These are phyloP conservation scores for Stemphylium beticola DNA, from an alignment of 2,329 filamentous ascomycete species.

Conservation along the genomic window DNA sequence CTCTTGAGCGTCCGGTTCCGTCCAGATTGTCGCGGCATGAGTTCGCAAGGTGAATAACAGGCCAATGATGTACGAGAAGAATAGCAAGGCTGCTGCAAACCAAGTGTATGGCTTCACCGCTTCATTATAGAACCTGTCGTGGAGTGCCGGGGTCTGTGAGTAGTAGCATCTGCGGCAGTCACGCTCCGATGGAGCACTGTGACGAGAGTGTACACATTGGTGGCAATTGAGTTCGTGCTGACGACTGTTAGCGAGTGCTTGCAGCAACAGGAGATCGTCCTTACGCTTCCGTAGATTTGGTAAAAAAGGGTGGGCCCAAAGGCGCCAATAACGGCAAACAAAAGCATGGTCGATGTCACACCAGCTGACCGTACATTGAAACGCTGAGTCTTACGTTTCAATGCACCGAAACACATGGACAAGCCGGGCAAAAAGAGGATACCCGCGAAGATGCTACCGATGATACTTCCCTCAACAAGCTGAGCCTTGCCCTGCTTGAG, in stretches of 20 bases:
- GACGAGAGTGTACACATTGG: constrained; percentile 61
- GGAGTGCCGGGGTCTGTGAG: constrained; percentile 80
- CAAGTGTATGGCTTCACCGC: constrained; percentile 95
- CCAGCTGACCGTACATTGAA: constrained; percentile 97
- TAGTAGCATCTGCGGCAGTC: constrained; percentile 96
- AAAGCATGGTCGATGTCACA: constrained; percentile 95
- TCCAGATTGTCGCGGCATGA: constrained; percentile 97
- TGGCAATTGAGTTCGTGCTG: constrained; percentile 89
- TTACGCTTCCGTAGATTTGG: constrained; percentile 90
- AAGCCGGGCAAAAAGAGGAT: constrained; percentile 92
- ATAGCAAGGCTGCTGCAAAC: constrained; percentile 82
- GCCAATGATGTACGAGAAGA: constrained; percentile 91
- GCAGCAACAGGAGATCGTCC: background rate
- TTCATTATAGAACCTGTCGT: constrained; percentile 87
- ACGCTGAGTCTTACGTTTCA: constrained; percentile 96
- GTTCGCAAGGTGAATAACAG: constrained; percentile 95
- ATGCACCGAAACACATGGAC: constrained; percentile 98
- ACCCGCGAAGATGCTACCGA: constrained; percentile 97
- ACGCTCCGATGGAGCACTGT: constrained; percentile 57
- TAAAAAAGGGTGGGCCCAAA: constrained; percentile 98
- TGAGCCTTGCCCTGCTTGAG: constrained; percentile 89
- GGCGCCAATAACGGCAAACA: constrained; percentile 93
- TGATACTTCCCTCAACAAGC: constrained; percentile 94
- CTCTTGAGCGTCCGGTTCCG: constrained; percentile 64
- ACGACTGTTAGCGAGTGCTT: constrained; percentile 42